Conservation (phyloP, 805 yeast genomes). For the Cyberlindnera suaveolens region DNA sequence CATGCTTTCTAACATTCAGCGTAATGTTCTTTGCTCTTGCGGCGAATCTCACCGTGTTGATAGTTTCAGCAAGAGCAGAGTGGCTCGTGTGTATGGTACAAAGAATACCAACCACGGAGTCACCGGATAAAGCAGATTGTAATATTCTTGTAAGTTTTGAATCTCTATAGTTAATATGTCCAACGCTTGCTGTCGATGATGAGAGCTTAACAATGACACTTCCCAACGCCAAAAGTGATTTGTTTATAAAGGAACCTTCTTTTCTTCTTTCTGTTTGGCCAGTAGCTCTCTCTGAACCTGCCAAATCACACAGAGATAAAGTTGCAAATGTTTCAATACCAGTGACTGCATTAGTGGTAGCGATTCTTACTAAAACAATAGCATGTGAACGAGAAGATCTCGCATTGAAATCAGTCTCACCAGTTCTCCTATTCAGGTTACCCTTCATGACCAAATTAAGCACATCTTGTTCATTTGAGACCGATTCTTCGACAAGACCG, state of each 20-base stretch:
- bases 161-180: constrained; percentile 89
- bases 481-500: constrained; percentile 63
- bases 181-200: constrained; percentile 29
- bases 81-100: constrained; percentile 77
- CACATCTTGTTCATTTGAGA: constrained; percentile 52
- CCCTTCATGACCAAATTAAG: constrained; percentile 58
- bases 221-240: constrained; percentile 82
- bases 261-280: constrained; percentile 66
- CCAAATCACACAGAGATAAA: constrained; percentile 85
- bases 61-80: constrained; percentile 65
- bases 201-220: constrained; percentile 81
- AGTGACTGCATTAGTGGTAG: constrained; percentile 33
- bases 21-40: constrained; percentile 86
- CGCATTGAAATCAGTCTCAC: constrained; percentile 85
- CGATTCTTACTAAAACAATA: constrained; percentile 63
- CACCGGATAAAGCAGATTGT: constrained; percentile 90
- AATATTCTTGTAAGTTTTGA: constrained; percentile 83
- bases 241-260: constrained; percentile 91
- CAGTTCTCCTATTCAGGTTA: constrained; percentile 68
- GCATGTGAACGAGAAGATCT: constrained; percentile 92
- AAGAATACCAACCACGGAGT: constrained; percentile 73
- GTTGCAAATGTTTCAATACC: constrained; percentile 44
- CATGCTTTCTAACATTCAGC: constrained; percentile 56
- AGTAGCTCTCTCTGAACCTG: constrained; percentile 91
- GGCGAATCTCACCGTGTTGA: constrained; percentile 85